Base-by-base conservation (phyloP, 176 grass and related monocot species). In the Oryza meridionalis region DNA sequence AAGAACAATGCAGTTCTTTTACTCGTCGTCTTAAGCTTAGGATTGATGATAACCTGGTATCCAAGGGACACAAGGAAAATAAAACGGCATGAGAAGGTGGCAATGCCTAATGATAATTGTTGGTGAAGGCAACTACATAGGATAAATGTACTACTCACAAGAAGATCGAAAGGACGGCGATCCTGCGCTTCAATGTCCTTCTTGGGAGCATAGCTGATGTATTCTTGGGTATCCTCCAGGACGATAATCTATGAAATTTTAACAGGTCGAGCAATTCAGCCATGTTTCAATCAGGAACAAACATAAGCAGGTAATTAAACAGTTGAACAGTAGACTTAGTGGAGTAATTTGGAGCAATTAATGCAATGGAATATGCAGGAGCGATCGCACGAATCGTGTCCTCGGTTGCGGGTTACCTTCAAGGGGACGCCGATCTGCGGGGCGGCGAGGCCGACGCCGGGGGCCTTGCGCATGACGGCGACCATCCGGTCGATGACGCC, bases 361-460 rank as follows among this genome's bases (percentile, higher is more conserved):
- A 35, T 35, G 50, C 22, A 65, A 74, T 0, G 35, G 35, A 37
- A 35, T 35, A 37, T 6, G 58, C 70, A 46, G 32, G 70, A 1
- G 9, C 46, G 16, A 6, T 6, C 22, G 13, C 45, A 73, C 70
- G 7, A 49, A 27, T 17, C 24, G 43, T 49, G 70, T 10, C 26
- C 7, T 31, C 27, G 72, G 1, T 16, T 19, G 14, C 6, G 14
- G 14, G 27, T 46, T 42, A 83, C 81, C 81, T 83, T 74, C 81
- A 75, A 66, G 1, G 96, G 87, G 65, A 94, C 71, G 7, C 96
- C 93, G 45, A 98, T 94, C 88, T 98, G 93, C 25, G 93, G 93
- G 65, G 93, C 96, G 55, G 96, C 96, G 69, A 98, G 93, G 82
- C 96, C 96, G 29, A 98, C 93, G 73, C 91, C 93, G 11, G 96